A percentile compares a stretch with the other conserved stretches of the same genome.
phyloP scores from a whole-genome alignment of 2,329 filamentous ascomycete genomes.

The Fusarium globosum region DNA sequence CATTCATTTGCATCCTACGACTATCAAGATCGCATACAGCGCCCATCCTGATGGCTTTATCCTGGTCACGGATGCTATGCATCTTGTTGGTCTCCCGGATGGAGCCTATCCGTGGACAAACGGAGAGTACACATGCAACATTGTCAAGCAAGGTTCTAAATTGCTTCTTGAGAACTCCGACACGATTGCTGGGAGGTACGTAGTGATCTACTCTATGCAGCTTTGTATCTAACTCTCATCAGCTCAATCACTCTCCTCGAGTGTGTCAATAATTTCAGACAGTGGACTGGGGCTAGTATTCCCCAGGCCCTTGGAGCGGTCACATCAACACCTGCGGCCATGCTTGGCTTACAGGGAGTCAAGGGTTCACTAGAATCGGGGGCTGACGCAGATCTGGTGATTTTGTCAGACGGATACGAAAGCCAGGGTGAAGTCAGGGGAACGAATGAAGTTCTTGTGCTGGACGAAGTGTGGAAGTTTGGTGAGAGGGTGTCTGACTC shows the following conservation, averaged over 20 bases:
- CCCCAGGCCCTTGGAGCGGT: constrained; percentile 77
- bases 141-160: constrained; percentile 77
- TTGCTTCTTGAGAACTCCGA: constrained; percentile 82
- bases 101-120: constrained; percentile 91
- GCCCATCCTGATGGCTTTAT: constrained; percentile 87
- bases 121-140: constrained; percentile 65
- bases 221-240: constrained; percentile 5
- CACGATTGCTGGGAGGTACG: constrained; percentile 80
- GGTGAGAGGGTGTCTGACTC: constrained; percentile 62
- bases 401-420: constrained; percentile 67
- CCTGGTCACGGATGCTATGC: constrained; percentile 93
- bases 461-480: constrained; percentile 88
- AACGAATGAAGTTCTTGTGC: constrained; percentile 63
- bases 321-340: constrained; percentile 79
- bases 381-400: constrained; percentile 75
- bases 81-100: constrained; percentile 84
- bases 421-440: constrained; percentile 44
- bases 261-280: constrained; percentile 84
- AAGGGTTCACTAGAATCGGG: constrained; percentile 75
- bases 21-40: constrained; percentile 89
- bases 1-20: constrained; percentile 88
- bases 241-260: constrained; percentile 80
- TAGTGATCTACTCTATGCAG: constrained; percentile 17
- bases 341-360: constrained; percentile 74
- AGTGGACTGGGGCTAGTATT: constrained; percentile 76